Base-by-base conservation (phyloP, 768 basidiomycete species). In the Mycena latifolia region DNA sequence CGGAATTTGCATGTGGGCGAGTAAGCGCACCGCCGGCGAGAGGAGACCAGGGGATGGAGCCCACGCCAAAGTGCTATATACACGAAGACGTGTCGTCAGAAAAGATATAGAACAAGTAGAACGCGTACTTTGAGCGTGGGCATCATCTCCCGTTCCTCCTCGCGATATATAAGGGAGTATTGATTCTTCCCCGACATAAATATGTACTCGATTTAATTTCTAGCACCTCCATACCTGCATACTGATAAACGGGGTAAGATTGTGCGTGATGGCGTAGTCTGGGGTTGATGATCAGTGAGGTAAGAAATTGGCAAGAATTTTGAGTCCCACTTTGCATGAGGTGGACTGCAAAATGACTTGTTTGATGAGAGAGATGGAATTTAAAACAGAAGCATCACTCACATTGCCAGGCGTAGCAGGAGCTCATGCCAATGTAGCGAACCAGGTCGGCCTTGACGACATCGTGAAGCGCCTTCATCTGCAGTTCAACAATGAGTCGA, bases 401-500 rank as follows among this genome's bases (percentile, higher is more conserved):
- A 86, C 86, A 87, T 73, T 87, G 86, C 75, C 79, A 87, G 4
- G 85, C 86, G 66, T 77, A 80, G 72, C 86, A 87, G 5, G 84
- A 85, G 27, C 80, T 82, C 84, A 86, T 87, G 41, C 87, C 86
- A 35, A 88, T 81, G 67, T 88, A 89, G 39, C 89, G 81, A 25
- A 85, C 89, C 61, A 86, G 85, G 5, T 89, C 89, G 2, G 85
- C 85, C 66, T 88, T 74, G 8, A 91, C 87, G 28, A 91, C 84
- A 63, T 90, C 89, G 62, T 90, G 86, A 24, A 90, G 78, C 7
- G 89, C 88, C 80, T 87, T 82, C 88, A 91, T 90, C 85, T 45
- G 43, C 85, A 39, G 71, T 5, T 33, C 12, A 33, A 33, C 11
- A 4, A 22, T 17, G 28, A 39, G 24, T 31, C 25, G 24, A 10